These are phyloP conservation scores for Diaporthe vexans DNA, from an alignment of 2,329 filamentous ascomycete species.

Conservation along the genomic window DNA sequence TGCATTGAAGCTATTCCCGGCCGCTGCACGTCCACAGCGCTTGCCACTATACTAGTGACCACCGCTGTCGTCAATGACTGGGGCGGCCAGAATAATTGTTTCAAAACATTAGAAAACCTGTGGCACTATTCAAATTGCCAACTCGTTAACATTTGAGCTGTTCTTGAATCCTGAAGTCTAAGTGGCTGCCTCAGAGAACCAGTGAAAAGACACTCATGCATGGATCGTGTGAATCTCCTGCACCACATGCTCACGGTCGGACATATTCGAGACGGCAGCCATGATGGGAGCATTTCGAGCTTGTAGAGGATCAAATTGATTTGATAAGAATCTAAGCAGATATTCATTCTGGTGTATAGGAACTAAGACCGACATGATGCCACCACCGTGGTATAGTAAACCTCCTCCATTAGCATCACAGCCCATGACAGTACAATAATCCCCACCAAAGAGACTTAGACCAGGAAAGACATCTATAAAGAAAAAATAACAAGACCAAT, in stretches of 20 bases:
- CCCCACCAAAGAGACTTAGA: conserved; percentile 1
- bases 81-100: background rate
- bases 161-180: too few relatives aligned
- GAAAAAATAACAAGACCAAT: background rate
- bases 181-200: too few relatives aligned
- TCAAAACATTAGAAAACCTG: background rate
- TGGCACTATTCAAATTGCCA: too few relatives aligned
- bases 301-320: background rate
- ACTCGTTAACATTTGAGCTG: too few relatives aligned
- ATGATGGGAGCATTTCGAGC: background rate
- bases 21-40: too few relatives aligned
- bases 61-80: background rate
- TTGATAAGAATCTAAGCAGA: background rate
- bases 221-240: background rate
- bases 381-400: background rate
- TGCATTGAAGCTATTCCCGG: conserved; percentile 8
- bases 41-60: background rate
- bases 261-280: too few relatives aligned
- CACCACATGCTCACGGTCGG: background rate
- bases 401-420: conserved; percentile 11
- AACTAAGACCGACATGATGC: conserved; percentile 25
- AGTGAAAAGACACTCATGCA: background rate
- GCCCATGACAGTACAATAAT: conserved; percentile 26
- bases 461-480: conserved; percentile 3
- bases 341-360: conserved; percentile 33